Percentiles rank a stretch among this genome's conserved stretches.
Conservation (phyloP, 1,284 basidiomycete genomes). For the Puccinia hordei region DNA sequence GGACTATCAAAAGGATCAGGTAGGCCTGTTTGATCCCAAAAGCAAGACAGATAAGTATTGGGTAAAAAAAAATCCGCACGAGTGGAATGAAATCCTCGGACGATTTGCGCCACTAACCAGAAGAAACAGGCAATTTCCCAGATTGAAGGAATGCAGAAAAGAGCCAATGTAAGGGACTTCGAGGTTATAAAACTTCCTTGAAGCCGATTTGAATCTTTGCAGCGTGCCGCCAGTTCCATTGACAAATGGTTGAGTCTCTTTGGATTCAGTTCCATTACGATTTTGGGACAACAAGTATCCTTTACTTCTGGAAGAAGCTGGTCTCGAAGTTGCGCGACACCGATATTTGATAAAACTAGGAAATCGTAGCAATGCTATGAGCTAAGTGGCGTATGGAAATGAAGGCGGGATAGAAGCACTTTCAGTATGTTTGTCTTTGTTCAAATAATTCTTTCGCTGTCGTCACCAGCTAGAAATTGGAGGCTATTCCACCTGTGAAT, state of each 20-base stretch:
- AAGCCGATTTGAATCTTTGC: background rate
- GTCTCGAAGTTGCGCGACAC: background rate
- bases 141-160: slow-evolving; percentile 4
- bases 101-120: background rate
- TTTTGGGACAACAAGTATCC: background rate
- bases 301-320: slow-evolving; percentile 16
- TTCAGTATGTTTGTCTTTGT: background rate
- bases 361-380: slow-evolving; percentile 9
- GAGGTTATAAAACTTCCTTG: background rate
- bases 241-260: background rate
- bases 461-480: background rate
- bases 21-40: slow-evolving; percentile 31
- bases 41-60: slow-evolving; percentile 5
- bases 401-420: background rate
- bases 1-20: slow-evolving; percentile 12
- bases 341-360: slow-evolving; percentile 38
- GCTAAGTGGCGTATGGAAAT: background rate
- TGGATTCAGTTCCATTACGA: background rate
- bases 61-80: no score
- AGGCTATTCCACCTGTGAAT: background rate
- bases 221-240: background rate
- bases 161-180: slow-evolving; percentile 5
- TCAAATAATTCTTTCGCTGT: background rate
- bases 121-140: slow-evolving; percentile 10
- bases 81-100: background rate